Evolutionary conservation across 2,329 filamentous ascomycete species (phyloP).

Genomic region (Epichloe baconii): DNA sequence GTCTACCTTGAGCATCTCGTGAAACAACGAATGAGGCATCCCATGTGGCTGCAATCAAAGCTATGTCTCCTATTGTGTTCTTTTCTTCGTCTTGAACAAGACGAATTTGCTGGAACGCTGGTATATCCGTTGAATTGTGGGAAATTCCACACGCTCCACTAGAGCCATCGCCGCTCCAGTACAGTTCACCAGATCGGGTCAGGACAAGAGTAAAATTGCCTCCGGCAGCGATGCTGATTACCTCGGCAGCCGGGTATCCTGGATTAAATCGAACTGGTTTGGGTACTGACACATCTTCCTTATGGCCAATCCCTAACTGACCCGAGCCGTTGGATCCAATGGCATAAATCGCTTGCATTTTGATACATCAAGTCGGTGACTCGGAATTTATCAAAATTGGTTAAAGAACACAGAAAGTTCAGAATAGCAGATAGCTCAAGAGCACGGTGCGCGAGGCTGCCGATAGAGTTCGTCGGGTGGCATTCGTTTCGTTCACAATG

Average conservation of each 20-base stretch:
- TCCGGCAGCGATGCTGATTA: slow-evolving; percentile 42
- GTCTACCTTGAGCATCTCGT: slow-evolving; percentile 27
- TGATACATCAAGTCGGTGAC: background rate
- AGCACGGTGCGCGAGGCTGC: too few species aligned
- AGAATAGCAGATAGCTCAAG: too few species aligned
- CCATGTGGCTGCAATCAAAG: slow-evolving; percentile 61
- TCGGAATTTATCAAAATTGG: background rate
- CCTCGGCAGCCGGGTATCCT: slow-evolving; percentile 20
- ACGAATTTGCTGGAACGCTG: slow-evolving; percentile 27
- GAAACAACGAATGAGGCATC: slow-evolving; percentile 53
- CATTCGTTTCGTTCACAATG: background rate
- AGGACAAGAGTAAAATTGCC: slow-evolving; percentile 80
- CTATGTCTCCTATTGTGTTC: slow-evolving; percentile 16
- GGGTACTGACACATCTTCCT: slow-evolving; percentile 56
- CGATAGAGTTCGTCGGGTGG: too few species aligned
- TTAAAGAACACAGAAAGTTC: too few species aligned
- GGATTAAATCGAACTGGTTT: slow-evolving; percentile 46
- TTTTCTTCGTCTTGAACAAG: slow-evolving; percentile 18
- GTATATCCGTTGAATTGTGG: slow-evolving; percentile 12
- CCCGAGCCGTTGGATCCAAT: slow-evolving; percentile 68
- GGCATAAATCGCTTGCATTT: slow-evolving; percentile 45
- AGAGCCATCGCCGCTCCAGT: slow-evolving; percentile 48
- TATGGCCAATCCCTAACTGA: slow-evolving; percentile 59
- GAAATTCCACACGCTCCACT: slow-evolving; percentile 41
- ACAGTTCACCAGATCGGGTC: slow-evolving; percentile 44